Base-by-base conservation (phyloP, 1,284 basidiomycete species). In the Phellopilus nigrolimitatus region DNA sequence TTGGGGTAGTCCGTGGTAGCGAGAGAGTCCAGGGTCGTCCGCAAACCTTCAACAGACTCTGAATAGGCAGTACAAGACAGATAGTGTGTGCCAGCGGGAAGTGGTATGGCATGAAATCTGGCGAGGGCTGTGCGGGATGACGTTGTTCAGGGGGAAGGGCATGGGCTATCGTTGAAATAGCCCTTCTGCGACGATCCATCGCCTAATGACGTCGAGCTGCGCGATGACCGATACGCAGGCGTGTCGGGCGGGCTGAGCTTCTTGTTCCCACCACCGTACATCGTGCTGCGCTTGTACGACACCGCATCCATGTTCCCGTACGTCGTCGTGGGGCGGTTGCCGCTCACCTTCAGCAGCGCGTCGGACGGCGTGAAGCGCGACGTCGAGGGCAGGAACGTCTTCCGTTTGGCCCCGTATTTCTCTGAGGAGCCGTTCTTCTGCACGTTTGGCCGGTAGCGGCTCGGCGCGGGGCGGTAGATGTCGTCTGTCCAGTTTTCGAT, bases 1-100 rank as follows among this genome's bases (percentile, higher is more conserved):
- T 99, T 98, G 24, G 95, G 95, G 65, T 98, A 99, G 68, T 98
- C 95, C 39, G 95, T 98, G 5, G 95, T 99, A 3, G 95, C 94
- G 21, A 99, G 80, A 13, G 95, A 98, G 70, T 99, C 95, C 21
- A 99, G 74, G 0, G 97, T 99, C 6, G 97, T 99, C 33, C 95
- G 83, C 2, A 99, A 75, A 74, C 97, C 97, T 67, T 97, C 95
- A 27, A 95, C 80, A 2, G 92, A 95, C 69, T 99, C 95, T 1
- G 95, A 97, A 67, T 99, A 99, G 2, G 97, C 97, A 1, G 97
- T 99, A 99, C 97, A 27, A 99, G 83, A 64, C 92, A 94, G 60
- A 99, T 94, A 4, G 91, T 86, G 67, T 99, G 92, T 1, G 84
- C 90, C 21, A 99, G 81, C 0, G 93, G 94, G 77, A 92, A 99